These are phyloP conservation scores for Aspergillus novofumigatus DNA, from an alignment of 2,329 filamentous ascomycete genomes.

Conservation along the genomic window DNA sequence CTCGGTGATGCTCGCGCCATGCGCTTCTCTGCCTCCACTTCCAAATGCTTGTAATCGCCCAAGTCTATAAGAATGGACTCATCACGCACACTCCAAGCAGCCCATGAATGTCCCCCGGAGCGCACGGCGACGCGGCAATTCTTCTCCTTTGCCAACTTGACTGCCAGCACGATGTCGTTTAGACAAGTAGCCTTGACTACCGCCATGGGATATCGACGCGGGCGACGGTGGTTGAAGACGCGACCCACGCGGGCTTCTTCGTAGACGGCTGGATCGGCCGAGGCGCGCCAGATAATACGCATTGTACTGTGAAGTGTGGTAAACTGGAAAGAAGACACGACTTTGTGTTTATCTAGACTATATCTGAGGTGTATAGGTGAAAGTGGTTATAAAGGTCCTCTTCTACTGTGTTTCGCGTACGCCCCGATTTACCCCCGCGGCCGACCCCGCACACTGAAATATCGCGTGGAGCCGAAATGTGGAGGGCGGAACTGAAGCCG, in stretches of 20 bases:
- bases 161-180: slow-evolving; percentile 31
- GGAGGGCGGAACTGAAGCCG: no score
- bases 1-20: no score
- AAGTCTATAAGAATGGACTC: neutral
- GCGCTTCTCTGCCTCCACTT: no score
- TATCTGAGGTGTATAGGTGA: no score
- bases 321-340: no score
- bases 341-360: no score
- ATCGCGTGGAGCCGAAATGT: no score
- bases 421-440: no score
- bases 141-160: slow-evolving; percentile 31
- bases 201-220: slow-evolving; percentile 36
- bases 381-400: no score
- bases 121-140: slow-evolving; percentile 40
- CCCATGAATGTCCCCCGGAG: slow-evolving; percentile 46
- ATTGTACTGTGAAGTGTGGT: no score
- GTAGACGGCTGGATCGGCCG: slow-evolving; percentile 15
- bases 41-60: neutral
- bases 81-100: slow-evolving; percentile 31
- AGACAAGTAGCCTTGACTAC: slow-evolving; percentile 35
- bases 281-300: slow-evolving; percentile 3
- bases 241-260: slow-evolving; percentile 33
- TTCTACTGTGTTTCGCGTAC: no score
- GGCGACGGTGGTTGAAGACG: slow-evolving; percentile 40
- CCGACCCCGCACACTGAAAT: no score